phyloP scores from a whole-genome alignment of 2,329 filamentous ascomycete species.

The Neurospora crassa region DNA sequence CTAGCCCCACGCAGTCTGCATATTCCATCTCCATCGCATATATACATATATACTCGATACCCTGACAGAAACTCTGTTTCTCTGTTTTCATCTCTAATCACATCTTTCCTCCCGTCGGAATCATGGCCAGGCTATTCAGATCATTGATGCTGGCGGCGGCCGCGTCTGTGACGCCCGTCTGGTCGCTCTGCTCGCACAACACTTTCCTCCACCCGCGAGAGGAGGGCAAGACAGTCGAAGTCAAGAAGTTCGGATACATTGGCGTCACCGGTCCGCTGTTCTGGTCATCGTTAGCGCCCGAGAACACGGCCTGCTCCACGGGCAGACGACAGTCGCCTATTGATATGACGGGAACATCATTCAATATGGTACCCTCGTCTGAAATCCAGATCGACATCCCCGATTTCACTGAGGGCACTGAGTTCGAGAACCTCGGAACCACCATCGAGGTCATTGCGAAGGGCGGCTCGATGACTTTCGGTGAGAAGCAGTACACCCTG shows the following conservation, averaged over 20 bases:
- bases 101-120: neutral
- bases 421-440: constrained; percentile 48
- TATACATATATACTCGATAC: neutral
- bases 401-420: constrained; percentile 30
- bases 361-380: constrained; percentile 22
- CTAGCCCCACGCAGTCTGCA: neutral
- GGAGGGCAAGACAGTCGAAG: constrained; percentile 20
- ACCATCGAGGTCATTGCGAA: constrained; percentile 45
- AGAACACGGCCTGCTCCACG: constrained; percentile 38
- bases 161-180: constrained; percentile 17
- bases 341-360: constrained; percentile 33
- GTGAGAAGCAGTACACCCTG: constrained; percentile 27
- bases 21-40: neutral
- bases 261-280: constrained; percentile 7
- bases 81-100: neutral
- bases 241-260: constrained; percentile 24
- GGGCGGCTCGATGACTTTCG: constrained; percentile 26
- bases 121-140: constrained; percentile 11
- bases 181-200: constrained; percentile 20
- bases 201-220: constrained; percentile 18
- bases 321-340: constrained; percentile 50
- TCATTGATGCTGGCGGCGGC: constrained; percentile 14
- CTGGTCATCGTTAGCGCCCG: constrained; percentile 1
- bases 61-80: neutral
- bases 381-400: constrained; percentile 31